Percentiles rank a stretch among this genome's conserved stretches.
phyloP scores from a whole-genome alignment of 129 eudicot genomes.

The Flaveria bidentis region DNA sequence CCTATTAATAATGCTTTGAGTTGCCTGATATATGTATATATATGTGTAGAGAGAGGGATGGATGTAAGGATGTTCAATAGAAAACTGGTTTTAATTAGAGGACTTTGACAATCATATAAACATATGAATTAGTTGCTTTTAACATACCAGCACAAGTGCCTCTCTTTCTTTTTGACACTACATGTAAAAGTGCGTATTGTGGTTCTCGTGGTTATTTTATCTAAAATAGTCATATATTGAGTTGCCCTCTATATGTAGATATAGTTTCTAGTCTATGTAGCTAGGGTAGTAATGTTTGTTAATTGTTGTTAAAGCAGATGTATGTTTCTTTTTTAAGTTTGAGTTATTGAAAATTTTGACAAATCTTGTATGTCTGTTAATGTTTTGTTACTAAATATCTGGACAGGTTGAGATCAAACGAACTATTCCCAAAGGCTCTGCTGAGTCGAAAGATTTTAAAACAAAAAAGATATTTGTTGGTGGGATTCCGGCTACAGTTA shows the following conservation, averaged over 20 bases:
- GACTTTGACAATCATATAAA: too few species aligned
- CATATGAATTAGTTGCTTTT: too few species aligned
- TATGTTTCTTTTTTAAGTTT: not conserved
- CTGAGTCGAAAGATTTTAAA: constrained; percentile 80
- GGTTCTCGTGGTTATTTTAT: not conserved
- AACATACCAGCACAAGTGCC: too few species aligned
- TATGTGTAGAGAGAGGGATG: too few species aligned
- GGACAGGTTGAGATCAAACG: constrained; percentile 93
- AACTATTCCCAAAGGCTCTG: constrained; percentile 91
- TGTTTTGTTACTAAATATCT: not conserved
- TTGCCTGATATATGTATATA: too few species aligned
- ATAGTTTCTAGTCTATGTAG: not conserved
- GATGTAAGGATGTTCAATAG: too few species aligned
- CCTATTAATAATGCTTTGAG: too few species aligned
- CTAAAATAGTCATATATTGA: not conserved
- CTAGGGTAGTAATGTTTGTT: not conserved
- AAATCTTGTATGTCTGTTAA: not conserved
- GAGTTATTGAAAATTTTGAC: not conserved
- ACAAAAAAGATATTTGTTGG: constrained; percentile 96
- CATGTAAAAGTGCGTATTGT: not conserved
- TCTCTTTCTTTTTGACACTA: too few species aligned
- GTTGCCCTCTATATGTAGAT: not conserved
- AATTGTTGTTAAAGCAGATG: not conserved
- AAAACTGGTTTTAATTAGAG: too few species aligned
- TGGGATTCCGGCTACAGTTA: constrained; percentile 75